A percentile compares a stretch with the other conserved stretches of the same genome.
Evolutionary conservation across 768 basidiomycete genomes (phyloP).

Genomic region (Tephrocybe sp.): DNA sequence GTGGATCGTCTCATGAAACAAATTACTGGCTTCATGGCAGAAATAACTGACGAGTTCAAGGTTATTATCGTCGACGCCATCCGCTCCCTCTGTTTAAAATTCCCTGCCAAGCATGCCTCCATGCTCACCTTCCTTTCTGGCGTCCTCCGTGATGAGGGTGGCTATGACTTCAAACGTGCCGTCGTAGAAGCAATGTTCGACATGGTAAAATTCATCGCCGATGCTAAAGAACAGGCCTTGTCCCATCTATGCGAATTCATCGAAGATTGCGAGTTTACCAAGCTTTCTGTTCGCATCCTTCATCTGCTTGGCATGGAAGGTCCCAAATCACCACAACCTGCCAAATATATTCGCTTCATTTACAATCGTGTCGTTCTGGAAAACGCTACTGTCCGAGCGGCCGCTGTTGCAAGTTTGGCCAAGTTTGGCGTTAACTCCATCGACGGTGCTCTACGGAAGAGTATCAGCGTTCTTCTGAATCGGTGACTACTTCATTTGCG

Average conservation of each 20-base stretch:
- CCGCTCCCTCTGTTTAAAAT: slow-evolving; percentile 97
- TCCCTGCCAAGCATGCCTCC: slow-evolving; percentile 93
- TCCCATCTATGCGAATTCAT: slow-evolving; percentile 99
- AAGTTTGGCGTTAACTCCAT: slow-evolving; percentile 93
- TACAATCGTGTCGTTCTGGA: slow-evolving; percentile 99
- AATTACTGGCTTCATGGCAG: slow-evolving; percentile 97
- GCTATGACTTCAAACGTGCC: slow-evolving; percentile 99
- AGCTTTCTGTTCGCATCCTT: slow-evolving; percentile 95
- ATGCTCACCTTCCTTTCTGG: slow-evolving; percentile 98
- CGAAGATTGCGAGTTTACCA: slow-evolving; percentile 99
- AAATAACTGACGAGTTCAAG: slow-evolving; percentile 99
- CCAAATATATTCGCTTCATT: slow-evolving; percentile 99
- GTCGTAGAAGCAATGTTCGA: slow-evolving; percentile 99
- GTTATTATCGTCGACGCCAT: slow-evolving; percentile 99
- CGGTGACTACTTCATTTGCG: slow-evolving; percentile 46
- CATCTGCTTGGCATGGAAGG: slow-evolving; percentile 96
- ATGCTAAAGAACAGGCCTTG: slow-evolving; percentile 95
- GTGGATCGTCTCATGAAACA: slow-evolving; percentile 99
- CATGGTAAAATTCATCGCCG: slow-evolving; percentile 97
- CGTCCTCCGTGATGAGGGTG: slow-evolving; percentile 96
- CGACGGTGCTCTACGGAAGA: slow-evolving; percentile 78
- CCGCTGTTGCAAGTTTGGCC: slow-evolving; percentile 91
- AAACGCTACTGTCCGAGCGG: slow-evolving; percentile 96
- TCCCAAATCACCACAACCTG: slow-evolving; percentile 92
- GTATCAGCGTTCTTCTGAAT: slow-evolving; percentile 83